These are phyloP conservation scores for Phytophthora ramorum DNA, from an alignment of 352 stramenopile species.

Conservation along the genomic window DNA sequence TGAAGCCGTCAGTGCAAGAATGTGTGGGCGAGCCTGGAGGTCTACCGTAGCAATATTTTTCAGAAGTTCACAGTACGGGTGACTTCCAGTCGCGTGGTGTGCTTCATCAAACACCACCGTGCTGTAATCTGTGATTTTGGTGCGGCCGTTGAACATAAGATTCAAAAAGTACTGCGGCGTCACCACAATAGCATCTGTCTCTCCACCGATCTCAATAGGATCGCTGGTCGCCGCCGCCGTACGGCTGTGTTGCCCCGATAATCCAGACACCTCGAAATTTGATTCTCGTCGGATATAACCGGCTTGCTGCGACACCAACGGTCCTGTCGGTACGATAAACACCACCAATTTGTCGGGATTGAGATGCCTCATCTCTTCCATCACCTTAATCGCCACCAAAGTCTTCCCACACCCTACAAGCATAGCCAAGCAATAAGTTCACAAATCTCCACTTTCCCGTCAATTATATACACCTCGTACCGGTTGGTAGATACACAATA, in stretches of 20 bases:
- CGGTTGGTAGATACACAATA: constrained; percentile 81
- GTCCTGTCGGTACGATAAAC: constrained; percentile 77
- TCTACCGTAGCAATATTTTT: constrained; percentile 43
- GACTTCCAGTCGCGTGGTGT: constrained; percentile 69
- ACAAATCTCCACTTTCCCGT: not conserved
- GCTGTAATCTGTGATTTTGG: constrained; percentile 64
- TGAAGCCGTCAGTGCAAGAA: constrained; percentile 75
- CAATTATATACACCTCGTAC: constrained; percentile 15
- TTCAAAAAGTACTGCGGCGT: constrained; percentile 82
- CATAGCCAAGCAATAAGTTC: not conserved
- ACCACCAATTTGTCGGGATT: constrained; percentile 65
- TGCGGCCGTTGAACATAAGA: constrained; percentile 43
- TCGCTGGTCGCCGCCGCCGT: constrained; percentile 10
- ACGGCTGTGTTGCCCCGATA: constrained; percentile 61
- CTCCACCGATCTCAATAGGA: constrained; percentile 27
- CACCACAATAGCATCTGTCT: constrained; percentile 57
- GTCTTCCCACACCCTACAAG: constrained; percentile 63
- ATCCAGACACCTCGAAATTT: constrained; percentile 52
- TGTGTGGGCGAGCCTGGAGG: constrained; percentile 40
- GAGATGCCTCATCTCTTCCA: constrained; percentile 65
- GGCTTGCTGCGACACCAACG: constrained; percentile 81
- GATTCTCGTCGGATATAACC: constrained; percentile 75
- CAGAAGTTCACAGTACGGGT: constrained; percentile 71
- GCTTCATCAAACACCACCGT: constrained; percentile 86
- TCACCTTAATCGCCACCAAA: constrained; percentile 75